These are phyloP conservation scores for Solanum hybrid DNA, from an alignment of 305 asterid species.

Conservation along the genomic window DNA sequence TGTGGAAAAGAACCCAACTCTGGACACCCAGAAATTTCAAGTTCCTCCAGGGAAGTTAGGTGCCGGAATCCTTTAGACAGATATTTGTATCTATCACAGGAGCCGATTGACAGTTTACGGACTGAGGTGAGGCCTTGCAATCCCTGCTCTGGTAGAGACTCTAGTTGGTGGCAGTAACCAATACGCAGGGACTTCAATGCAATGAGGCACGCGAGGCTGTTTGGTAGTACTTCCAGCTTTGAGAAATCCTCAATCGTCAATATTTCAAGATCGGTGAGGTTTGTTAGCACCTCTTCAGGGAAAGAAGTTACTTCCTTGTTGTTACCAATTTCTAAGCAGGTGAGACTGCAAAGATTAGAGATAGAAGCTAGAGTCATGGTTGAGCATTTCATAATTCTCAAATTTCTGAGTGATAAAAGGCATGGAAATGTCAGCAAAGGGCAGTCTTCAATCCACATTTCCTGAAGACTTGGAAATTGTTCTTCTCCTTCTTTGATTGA, in stretches of 20 bases:
- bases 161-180: background rate
- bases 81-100: background rate
- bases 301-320: background rate
- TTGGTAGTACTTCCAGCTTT: conserved; percentile 1
- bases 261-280: background rate
- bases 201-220: background rate
- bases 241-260: background rate
- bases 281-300: background rate
- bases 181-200: background rate
- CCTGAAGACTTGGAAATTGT: background rate
- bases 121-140: background rate
- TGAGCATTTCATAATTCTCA: background rate
- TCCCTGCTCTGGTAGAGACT: background rate
- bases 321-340: background rate
- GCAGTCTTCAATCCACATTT: background rate
- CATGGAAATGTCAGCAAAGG: background rate
- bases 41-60: background rate
- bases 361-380: background rate
- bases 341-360: background rate
- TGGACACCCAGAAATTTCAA: background rate
- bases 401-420: background rate
- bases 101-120: background rate
- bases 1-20: background rate
- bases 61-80: background rate
- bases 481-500: background rate